Percentiles rank a stretch among this genome's conserved stretches.
Evolutionary conservation across 164 flowering plant species (phyloP).

Genomic region (Houttuynia cordata): DNA sequence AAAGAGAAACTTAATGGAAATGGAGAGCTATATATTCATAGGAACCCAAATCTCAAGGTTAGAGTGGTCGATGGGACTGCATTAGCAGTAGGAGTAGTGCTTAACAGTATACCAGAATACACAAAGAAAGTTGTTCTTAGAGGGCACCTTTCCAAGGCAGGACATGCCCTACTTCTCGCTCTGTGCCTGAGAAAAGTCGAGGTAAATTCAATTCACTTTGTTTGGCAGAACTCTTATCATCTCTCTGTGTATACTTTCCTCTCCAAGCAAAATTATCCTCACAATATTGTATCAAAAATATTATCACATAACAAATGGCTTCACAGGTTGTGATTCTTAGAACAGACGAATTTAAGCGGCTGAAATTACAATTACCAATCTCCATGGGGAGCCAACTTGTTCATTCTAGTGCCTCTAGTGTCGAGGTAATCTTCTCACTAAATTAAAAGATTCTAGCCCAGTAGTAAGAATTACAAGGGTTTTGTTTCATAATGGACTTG

Average conservation of each 20-base stretch:
- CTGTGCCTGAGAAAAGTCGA: slow-evolving; percentile 39
- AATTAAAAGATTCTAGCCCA: too few relatives aligned
- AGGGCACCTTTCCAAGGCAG: slow-evolving; percentile 39
- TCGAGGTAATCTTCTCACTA: slow-evolving; percentile 11
- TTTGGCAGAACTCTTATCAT: not conserved
- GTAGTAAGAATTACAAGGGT: too few relatives aligned
- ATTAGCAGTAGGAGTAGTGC: slow-evolving; percentile 40
- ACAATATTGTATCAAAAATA: too few relatives aligned
- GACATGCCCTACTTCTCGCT: slow-evolving; percentile 23
- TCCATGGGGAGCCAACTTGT: slow-evolving; percentile 5
- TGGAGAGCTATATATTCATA: slow-evolving; percentile 48
- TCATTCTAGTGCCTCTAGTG: slow-evolving; percentile 4
- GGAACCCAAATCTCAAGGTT: slow-evolving; percentile 35
- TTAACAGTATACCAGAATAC: slow-evolving; percentile 48
- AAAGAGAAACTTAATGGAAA: slow-evolving; percentile 45
- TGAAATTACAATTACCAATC: slow-evolving; percentile 10
- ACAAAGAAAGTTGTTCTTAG: slow-evolving; percentile 38
- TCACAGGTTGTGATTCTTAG: slow-evolving; percentile 10
- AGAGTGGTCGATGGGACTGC: slow-evolving; percentile 56
- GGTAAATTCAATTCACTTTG: slow-evolving; percentile 19
- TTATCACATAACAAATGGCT: not conserved
- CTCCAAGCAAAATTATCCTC: not conserved
- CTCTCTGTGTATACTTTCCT: not conserved
- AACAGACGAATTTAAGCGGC: slow-evolving; percentile 13
- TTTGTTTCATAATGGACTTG: too few relatives aligned